Percentiles rank a stretch among this genome's conserved stretches.
These are phyloP conservation scores for Yamadazyma sp. DNA, from an alignment of 1,139 yeast genomes.

Conservation along the genomic window DNA sequence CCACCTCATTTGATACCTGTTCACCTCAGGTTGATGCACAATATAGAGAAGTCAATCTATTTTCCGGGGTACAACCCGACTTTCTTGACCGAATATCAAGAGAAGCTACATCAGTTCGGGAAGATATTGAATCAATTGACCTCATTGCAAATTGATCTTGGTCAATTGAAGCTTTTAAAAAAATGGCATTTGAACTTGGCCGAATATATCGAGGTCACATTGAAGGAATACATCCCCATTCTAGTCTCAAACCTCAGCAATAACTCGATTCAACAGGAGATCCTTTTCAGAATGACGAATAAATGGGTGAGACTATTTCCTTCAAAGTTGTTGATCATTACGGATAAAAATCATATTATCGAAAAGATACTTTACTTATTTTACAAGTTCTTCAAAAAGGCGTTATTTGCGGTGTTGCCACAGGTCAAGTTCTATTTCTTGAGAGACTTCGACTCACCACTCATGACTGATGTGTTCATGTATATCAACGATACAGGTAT, in stretches of 20 bases:
- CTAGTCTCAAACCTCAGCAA: conserved; percentile 26
- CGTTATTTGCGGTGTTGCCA: conserved; percentile 39
- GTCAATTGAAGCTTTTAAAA: conserved; percentile 16
- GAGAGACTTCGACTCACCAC: conserved; percentile 45
- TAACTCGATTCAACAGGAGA: conserved; percentile 33
- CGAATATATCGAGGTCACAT: conserved; percentile 25
- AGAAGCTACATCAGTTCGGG: conserved; percentile 25
- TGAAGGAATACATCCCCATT: conserved; percentile 29
- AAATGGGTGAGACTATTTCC: conserved; percentile 43
- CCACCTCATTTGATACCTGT: conserved; percentile 29
- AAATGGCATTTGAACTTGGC: conserved; percentile 25
- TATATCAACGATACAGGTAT: conserved; percentile 27
- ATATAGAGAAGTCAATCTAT: conserved; percentile 36
- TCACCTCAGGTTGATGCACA: conserved; percentile 39
- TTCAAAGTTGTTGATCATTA: conserved; percentile 25
- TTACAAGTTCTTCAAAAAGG: conserved; percentile 35
- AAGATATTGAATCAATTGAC: conserved; percentile 9
- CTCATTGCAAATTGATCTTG: conserved; percentile 5
- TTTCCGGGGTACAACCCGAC: conserved; percentile 39
- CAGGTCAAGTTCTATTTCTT: conserved; percentile 43
- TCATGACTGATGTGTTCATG: conserved; percentile 40
- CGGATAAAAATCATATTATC: conserved; percentile 26
- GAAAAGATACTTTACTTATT: conserved; percentile 36
- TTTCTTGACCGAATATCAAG: conserved; percentile 31
- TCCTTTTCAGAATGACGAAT: conserved; percentile 36